These are phyloP conservation scores for Alternaria sp. DNA, from an alignment of 2,329 filamentous ascomycete species.

Conservation along the genomic window DNA sequence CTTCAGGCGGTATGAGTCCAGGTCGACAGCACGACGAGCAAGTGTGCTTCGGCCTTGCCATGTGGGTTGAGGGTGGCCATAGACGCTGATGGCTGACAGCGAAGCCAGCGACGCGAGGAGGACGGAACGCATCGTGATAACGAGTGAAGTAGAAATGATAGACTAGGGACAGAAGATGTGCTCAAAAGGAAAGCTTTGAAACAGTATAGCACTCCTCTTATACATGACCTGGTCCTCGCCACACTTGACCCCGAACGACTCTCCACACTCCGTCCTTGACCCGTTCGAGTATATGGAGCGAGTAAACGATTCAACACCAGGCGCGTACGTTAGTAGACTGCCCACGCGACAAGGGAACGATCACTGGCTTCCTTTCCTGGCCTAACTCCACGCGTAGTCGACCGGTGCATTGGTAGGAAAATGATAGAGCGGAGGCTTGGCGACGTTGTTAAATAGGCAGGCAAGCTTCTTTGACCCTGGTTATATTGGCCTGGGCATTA, in stretches of 20 bases:
- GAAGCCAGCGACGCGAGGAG: conserved; percentile 43
- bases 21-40: conserved; percentile 36
- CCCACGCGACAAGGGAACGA: conserved; percentile 14
- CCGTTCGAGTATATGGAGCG: conserved; percentile 1
- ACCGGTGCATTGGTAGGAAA: conserved; percentile 13
- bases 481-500: conserved; percentile 25
- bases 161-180: conserved; percentile 23
- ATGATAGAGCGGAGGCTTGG: conserved; percentile 22
- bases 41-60: conserved; percentile 24
- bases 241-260: conserved; percentile 6
- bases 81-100: conserved; percentile 32
- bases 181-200: neutral
- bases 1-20: conserved; percentile 45
- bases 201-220: conserved; percentile 19
- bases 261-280: conserved; percentile 4
- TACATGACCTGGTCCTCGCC: conserved; percentile 16
- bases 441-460: conserved; percentile 30
- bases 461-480: conserved; percentile 21
- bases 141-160: conserved; percentile 22
- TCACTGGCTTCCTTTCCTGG: conserved; percentile 25
- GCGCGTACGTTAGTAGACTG: conserved; percentile 12
- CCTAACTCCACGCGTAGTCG: conserved; percentile 14
- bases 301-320: conserved; percentile 8
- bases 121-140: conserved; percentile 41
- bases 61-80: conserved; percentile 32